These are phyloP conservation scores for Chaetomiaceae sp. DNA, from an alignment of 2,329 filamentous ascomycete genomes.

Conservation along the genomic window DNA sequence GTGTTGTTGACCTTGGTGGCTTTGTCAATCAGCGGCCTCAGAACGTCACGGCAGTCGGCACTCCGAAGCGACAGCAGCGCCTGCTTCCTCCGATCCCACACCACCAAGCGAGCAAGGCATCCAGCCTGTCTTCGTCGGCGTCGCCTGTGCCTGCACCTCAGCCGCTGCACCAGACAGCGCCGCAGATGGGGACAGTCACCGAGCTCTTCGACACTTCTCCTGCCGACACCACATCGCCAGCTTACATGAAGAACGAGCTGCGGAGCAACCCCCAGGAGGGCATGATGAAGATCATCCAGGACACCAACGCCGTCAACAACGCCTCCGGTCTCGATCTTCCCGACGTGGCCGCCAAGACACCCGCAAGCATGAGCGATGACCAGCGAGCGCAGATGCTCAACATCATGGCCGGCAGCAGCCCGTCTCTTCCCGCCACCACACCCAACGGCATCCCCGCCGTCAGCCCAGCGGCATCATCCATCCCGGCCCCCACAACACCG, in stretches of 20 bases:
- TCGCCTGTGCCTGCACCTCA: slow-evolving; percentile 30
- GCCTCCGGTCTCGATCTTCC: slow-evolving; percentile 47
- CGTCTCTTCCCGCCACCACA: slow-evolving; percentile 22
- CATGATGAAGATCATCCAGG: slow-evolving; percentile 63
- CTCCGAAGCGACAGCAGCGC: slow-evolving; percentile 49
- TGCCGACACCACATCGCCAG: slow-evolving; percentile 41
- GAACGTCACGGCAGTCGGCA: slow-evolving; percentile 35
- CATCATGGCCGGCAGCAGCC: slow-evolving; percentile 50
- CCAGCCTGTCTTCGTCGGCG: slow-evolving; percentile 29
- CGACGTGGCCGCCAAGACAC: slow-evolving; percentile 52
- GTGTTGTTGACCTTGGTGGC: slow-evolving; percentile 58
- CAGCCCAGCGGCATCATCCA: slow-evolving; percentile 8
- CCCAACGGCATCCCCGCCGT: slow-evolving; percentile 22
- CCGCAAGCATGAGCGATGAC: slow-evolving; percentile 51
- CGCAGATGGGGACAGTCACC: slow-evolving; percentile 53
- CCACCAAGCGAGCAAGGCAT: slow-evolving; percentile 29
- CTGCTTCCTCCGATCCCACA: slow-evolving; percentile 51
- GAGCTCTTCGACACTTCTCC: slow-evolving; percentile 54
- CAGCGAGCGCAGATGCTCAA: slow-evolving; percentile 55
- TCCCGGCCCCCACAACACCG: slow-evolving; percentile 20
- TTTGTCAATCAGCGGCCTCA: slow-evolving; percentile 47
- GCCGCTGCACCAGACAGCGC: slow-evolving; percentile 31
- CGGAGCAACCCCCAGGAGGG: slow-evolving; percentile 54
- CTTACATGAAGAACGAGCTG: slow-evolving; percentile 51
- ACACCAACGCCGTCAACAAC: slow-evolving; percentile 52